A percentile compares a stretch with the other conserved stretches of the same genome.
Evolutionary conservation across 164 flowering plant genomes (phyloP).

Genomic region (Pachysandra terminalis): DNA sequence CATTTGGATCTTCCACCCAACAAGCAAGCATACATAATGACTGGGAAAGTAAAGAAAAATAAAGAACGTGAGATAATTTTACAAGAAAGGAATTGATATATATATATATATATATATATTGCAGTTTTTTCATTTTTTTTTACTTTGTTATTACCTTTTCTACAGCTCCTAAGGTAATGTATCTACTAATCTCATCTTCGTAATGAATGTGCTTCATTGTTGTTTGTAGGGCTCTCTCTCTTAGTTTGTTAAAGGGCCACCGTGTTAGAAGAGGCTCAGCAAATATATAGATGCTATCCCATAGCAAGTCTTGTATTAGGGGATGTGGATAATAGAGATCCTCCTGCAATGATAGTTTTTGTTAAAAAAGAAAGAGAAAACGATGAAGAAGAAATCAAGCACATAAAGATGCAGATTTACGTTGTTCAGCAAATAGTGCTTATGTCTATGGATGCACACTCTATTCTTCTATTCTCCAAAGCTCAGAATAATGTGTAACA

Average conservation of each 20-base stretch:
- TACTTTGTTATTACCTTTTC: conserved; percentile 23
- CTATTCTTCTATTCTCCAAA: too few relatives aligned
- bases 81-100: too few relatives aligned
- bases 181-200: conserved; percentile 37
- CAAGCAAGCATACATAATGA: conserved; percentile 53
- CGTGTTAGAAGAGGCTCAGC: conserved; percentile 34
- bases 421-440: too few relatives aligned
- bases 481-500: too few relatives aligned
- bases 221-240: conserved; percentile 27
- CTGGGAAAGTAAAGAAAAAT: conserved; percentile 7
- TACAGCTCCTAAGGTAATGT: conserved; percentile 29
- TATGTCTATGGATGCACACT: background rate
- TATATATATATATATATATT: too few relatives aligned
- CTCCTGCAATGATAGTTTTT: conserved; percentile 23
- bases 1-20: conserved; percentile 51
- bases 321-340: conserved; percentile 42
- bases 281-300: conserved; percentile 29
- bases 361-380: too few relatives aligned
- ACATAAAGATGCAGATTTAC: too few relatives aligned
- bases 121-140: background rate
- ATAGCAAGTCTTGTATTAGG: conserved; percentile 30
- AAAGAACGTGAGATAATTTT: background rate
- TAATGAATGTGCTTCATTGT: conserved; percentile 39
- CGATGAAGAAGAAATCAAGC: too few relatives aligned
- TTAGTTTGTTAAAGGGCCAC: conserved; percentile 33